phyloP scores from a whole-genome alignment of 176 grass and related monocot genomes.

The Leersia perrieri region DNA sequence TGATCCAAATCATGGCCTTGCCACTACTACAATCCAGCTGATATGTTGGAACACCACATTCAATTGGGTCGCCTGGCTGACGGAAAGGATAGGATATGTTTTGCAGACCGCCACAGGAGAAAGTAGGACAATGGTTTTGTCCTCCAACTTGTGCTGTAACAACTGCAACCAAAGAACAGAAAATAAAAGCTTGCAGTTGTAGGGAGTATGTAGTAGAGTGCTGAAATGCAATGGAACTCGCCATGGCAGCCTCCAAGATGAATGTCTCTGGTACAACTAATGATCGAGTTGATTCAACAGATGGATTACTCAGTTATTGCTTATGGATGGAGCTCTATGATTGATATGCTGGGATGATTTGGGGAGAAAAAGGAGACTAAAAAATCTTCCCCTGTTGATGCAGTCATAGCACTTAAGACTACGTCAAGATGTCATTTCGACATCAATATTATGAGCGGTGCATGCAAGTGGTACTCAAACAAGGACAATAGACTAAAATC shows the following conservation, averaged over 20 bases:
- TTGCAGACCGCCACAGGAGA: not conserved
- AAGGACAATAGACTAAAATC: too few relatives aligned
- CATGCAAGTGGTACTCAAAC: too few relatives aligned
- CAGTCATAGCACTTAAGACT: too few relatives aligned
- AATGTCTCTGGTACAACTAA: too few relatives aligned
- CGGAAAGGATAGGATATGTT: slow-evolving; percentile 15
- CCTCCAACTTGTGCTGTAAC: not conserved
- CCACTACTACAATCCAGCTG: not conserved
- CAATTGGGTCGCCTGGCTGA: not conserved
- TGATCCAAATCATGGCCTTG: slow-evolving; percentile 11
- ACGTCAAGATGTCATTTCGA: too few relatives aligned
- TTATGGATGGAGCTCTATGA: too few relatives aligned
- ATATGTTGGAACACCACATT: not conserved
- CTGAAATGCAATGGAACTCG: not conserved
- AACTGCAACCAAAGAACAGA: not conserved
- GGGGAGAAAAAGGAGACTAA: too few relatives aligned
- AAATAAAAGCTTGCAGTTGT: not conserved
- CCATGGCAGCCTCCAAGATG: not conserved
- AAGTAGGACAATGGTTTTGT: not conserved
- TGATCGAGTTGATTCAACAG: too few relatives aligned
- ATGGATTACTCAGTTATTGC: too few relatives aligned
- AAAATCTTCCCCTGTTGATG: too few relatives aligned
- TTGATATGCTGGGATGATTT: too few relatives aligned
- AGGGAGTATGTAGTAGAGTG: not conserved
- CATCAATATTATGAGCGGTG: too few relatives aligned